Conservation (phyloP, 352 stramenopile species). For the Phytophthora lateralis region DNA sequence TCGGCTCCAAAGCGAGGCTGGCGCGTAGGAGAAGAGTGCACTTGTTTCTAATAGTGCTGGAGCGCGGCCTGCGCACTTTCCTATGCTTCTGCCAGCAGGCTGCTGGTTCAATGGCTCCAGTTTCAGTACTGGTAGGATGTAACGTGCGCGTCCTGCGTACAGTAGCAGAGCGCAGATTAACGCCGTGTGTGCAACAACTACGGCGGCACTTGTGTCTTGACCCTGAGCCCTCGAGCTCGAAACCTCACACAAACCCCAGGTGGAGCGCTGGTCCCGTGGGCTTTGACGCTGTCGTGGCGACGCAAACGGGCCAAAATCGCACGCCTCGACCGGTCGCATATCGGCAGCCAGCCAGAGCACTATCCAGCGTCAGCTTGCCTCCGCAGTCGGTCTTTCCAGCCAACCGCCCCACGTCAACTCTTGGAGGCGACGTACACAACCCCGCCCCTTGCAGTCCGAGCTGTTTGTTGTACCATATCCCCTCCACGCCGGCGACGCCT, state of each 20-base stretch:
- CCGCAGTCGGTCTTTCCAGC: constrained; percentile 40
- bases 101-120: constrained; percentile 12
- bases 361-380: constrained; percentile 26
- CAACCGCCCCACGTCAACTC: constrained; percentile 35
- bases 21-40: background rate
- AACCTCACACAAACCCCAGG: constrained; percentile 21
- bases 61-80: constrained; percentile 10
- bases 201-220: constrained; percentile 13
- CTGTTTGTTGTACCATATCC: constrained; percentile 26
- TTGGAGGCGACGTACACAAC: constrained; percentile 33
- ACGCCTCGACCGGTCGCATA: constrained; percentile 17
- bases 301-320: constrained; percentile 25
- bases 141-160: constrained; percentile 16
- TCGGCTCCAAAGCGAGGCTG: constrained; percentile 1
- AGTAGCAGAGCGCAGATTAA: constrained; percentile 16
- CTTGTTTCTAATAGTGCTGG: constrained; percentile 8
- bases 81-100: background rate
- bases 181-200: constrained; percentile 8
- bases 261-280: constrained; percentile 15
- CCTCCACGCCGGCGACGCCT: constrained; percentile 2
- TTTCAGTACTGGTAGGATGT: constrained; percentile 24
- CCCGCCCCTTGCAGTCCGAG: constrained; percentile 5
- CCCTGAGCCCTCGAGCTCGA: constrained; percentile 11
- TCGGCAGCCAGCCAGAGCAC: too few species aligned
- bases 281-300: constrained; percentile 11